phyloP scores from a whole-genome alignment of 139 green algal genomes.

The Coelastrella sp. region DNA sequence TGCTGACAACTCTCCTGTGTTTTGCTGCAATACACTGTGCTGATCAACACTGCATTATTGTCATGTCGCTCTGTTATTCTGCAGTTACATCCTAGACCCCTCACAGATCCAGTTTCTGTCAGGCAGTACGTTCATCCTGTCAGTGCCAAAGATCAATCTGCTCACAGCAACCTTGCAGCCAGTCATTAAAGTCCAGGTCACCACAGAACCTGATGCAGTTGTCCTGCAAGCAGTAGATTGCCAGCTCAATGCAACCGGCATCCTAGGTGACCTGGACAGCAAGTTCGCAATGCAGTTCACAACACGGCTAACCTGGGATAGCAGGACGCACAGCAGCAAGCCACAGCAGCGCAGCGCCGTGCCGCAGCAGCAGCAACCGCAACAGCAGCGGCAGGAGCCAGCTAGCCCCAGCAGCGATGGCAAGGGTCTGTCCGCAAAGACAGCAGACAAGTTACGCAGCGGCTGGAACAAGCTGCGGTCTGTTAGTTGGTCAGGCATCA shows the following conservation, averaged over 20 bases:
- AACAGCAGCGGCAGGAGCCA: neutral
- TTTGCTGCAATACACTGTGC: too few relatives aligned
- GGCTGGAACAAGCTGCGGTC: conserved; percentile 11
- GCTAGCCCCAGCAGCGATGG: too few relatives aligned
- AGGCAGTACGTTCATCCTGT: conserved; percentile 67
- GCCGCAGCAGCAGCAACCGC: neutral
- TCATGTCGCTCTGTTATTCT: neutral
- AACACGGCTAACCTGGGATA: conserved; percentile 41
- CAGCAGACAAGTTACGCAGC: neutral
- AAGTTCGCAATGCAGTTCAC: conserved; percentile 46
- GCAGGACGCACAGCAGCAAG: neutral
- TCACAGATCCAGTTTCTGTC: conserved; percentile 62
- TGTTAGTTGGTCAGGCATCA: neutral
- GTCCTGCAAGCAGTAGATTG: conserved; percentile 60
- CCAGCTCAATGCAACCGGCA: conserved; percentile 48
- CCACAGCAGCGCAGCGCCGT: neutral
- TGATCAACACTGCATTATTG: too few relatives aligned
- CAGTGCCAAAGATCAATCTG: conserved; percentile 69
- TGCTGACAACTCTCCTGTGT: neutral
- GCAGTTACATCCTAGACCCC: conserved; percentile 70
- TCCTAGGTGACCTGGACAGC: conserved; percentile 37
- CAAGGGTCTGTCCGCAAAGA: neutral
- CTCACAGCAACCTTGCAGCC: conserved; percentile 75
- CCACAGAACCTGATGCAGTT: conserved; percentile 29
- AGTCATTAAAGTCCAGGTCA: conserved; percentile 49